Percentiles rank a stretch among this genome's conserved stretches.
phyloP scores from a whole-genome alignment of 2,329 filamentous ascomycete genomes.

The Eutypella sp. region DNA sequence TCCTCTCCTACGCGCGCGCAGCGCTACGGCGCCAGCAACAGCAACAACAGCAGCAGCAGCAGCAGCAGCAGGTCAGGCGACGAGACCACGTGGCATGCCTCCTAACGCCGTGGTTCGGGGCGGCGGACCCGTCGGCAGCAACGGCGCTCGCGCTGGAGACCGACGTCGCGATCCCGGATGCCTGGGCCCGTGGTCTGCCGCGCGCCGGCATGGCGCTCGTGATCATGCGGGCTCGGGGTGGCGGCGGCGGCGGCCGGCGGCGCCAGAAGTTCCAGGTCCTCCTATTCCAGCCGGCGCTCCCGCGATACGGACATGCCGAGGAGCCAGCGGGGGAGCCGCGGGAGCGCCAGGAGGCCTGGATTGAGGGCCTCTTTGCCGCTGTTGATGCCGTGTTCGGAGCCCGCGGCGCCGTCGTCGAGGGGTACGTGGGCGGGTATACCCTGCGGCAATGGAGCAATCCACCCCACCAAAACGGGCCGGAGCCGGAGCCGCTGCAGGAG shows the following conservation, averaged over 20 bases:
- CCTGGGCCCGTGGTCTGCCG: constrained; percentile 10
- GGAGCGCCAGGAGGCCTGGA: constrained; percentile 8
- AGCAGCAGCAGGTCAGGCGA: no score
- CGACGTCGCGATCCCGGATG: constrained; percentile 1
- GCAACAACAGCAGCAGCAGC: not conserved
- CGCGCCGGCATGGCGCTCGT: constrained; percentile 11
- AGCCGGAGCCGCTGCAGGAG: not conserved
- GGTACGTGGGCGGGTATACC: constrained; percentile 7
- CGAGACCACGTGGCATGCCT: constrained; percentile 9
- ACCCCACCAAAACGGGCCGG: not conserved
- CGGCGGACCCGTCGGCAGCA: constrained; percentile 6
- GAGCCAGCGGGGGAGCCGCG: constrained; percentile 1
- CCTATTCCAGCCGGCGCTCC: constrained; percentile 9
- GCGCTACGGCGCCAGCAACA: constrained; percentile 3
- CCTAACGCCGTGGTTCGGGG: constrained; percentile 17
- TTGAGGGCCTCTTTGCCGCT: not conserved
- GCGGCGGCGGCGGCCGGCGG: not conserved
- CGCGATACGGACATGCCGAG: constrained; percentile 6
- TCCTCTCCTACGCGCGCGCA: constrained; percentile 9
- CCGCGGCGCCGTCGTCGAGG: constrained; percentile 1
- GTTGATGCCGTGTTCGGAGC: not conserved
- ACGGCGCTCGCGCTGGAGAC: not conserved
- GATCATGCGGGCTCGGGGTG: not conserved
- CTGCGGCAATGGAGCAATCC: not conserved
- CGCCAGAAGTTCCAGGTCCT: constrained; percentile 1